Base-by-base conservation (phyloP, 345 rosid species). In the Fremontodendron californicum region DNA sequence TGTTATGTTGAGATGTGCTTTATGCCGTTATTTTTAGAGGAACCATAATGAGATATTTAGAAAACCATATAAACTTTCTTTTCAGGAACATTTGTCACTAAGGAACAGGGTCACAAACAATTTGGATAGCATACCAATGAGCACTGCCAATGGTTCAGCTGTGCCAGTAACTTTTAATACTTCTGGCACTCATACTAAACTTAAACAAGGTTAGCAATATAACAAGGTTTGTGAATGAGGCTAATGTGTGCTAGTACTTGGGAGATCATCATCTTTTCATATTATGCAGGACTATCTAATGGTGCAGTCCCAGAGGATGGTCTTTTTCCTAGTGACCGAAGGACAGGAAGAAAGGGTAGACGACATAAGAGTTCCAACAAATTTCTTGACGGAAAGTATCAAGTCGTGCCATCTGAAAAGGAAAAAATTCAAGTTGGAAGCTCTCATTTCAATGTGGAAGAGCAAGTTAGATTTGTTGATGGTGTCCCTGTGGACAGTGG, bases 311-410 rank as follows among this genome's bases (percentile, higher is more conserved):
- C 67, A 9, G 89, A 86, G 80, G 89, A 81, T 86, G 88, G 84
- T 70, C 62, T 78, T 75, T 75, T 88, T 61, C 82, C 80, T 46
- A 79, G 86, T 75, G 94, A 90, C 48, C 80, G 87, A 77, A 79
- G 86, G 25, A 43, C 85, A 6, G 94, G 93, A 84, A 89, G 93
- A 88, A 92, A 83, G 80, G 75, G 89, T 77, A 92, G 97, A 84
- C 92, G 97, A 74, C 93, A 89, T 74, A 96, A 82, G 85, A 87
- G 80, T 84, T 86, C 92, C 64, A 74, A 83, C 80, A 87, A 82
- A 85, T 62, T 86, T 81, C 73, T 62, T 79, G 93, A 91, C 77
- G 90, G 85, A 75, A 89, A 85, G 81, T 79, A 51, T 77, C 87
- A 69, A 75, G 82, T 63, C 8, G 2, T 52, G 79, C 78, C 84